These are phyloP conservation scores for Oropetium thomaeum DNA, from an alignment of 176 grass and related monocot species.

Conservation along the genomic window DNA sequence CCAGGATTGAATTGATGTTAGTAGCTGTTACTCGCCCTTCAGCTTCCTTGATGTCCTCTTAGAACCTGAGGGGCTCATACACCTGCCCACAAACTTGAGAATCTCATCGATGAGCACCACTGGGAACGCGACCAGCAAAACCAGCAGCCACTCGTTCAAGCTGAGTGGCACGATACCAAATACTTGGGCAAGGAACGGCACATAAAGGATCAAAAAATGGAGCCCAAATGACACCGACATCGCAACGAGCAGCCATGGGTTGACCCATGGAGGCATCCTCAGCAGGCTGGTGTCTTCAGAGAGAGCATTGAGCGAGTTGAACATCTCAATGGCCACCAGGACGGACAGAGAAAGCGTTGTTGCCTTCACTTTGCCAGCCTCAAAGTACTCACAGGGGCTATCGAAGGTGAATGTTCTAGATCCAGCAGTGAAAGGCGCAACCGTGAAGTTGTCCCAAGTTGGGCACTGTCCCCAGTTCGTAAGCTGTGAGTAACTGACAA, in stretches of 20 bases:
- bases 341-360: slow-evolving; percentile 80
- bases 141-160: slow-evolving; percentile 88
- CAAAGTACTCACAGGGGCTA: slow-evolving; percentile 88
- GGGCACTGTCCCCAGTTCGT: slow-evolving; percentile 85
- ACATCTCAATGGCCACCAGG: slow-evolving; percentile 95
- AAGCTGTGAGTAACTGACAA: slow-evolving; percentile 82
- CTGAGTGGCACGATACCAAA: slow-evolving; percentile 91
- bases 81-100: slow-evolving; percentile 82
- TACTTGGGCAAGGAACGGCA: slow-evolving; percentile 71
- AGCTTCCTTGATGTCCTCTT: slow-evolving; percentile 48
- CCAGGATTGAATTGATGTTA: slow-evolving; percentile 29
- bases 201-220: slow-evolving; percentile 91
- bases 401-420: slow-evolving; percentile 65
- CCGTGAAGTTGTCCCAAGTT: slow-evolving; percentile 86
- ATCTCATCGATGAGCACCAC: slow-evolving; percentile 86
- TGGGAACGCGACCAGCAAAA: slow-evolving; percentile 67
- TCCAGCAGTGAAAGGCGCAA: slow-evolving; percentile 70
- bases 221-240: slow-evolving; percentile 89
- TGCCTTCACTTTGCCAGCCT: slow-evolving; percentile 88
- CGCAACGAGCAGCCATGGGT: slow-evolving; percentile 81
- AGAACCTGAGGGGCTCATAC: slow-evolving; percentile 35
- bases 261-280: slow-evolving; percentile 93
- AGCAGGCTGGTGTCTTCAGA: slow-evolving; percentile 89
- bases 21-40: slow-evolving; percentile 67
- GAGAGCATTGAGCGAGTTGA: slow-evolving; percentile 93